Percentiles rank a stretch among this genome's conserved stretches.
phyloP scores from a whole-genome alignment of 495 filamentous ascomycete genomes.

The Durotheca rogersii region DNA sequence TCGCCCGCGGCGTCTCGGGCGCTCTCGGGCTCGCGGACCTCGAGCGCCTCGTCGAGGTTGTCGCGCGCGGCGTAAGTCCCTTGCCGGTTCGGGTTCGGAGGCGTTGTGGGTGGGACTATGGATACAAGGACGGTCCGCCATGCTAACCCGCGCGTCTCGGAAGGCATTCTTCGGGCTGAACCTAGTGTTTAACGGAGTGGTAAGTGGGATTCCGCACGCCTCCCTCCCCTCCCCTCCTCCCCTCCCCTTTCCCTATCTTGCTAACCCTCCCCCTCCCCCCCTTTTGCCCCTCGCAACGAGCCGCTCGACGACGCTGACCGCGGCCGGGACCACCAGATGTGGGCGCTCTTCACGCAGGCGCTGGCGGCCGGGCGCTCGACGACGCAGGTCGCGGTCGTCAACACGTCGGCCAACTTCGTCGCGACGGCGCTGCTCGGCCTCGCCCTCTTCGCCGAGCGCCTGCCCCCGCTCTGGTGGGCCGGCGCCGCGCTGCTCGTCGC shows the following conservation, averaged over 20 bases:
- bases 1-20: constrained; percentile 63
- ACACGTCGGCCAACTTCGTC: constrained; percentile 91
- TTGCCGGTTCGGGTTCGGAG: no score
- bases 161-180: constrained; percentile 88
- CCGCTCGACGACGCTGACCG: background rate
- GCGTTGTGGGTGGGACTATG: no score
- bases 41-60: constrained; percentile 60
- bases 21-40: constrained; percentile 56
- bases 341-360: constrained; percentile 83
- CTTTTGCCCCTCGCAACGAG: background rate
- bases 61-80: constrained; percentile 66
- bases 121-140: no score
- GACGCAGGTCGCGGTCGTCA: constrained; percentile 88
- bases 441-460: constrained; percentile 67
- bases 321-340: constrained; percentile 59
- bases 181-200: constrained; percentile 80
- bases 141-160: no score
- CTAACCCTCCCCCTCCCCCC: background rate
- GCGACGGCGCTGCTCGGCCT: constrained; percentile 83
- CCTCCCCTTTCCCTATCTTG: constrained; percentile 1
- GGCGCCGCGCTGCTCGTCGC: constrained; percentile 82
- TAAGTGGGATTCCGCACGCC: no score
- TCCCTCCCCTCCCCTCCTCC: background rate
- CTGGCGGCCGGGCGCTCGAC: constrained; percentile 80
- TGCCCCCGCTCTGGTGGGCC: constrained; percentile 83